Evolutionary conservation across 768 basidiomycete species (phyloP), one percentile per base, ranked within the genome.

Genomic region (Mycena epipterygia): DNA sequence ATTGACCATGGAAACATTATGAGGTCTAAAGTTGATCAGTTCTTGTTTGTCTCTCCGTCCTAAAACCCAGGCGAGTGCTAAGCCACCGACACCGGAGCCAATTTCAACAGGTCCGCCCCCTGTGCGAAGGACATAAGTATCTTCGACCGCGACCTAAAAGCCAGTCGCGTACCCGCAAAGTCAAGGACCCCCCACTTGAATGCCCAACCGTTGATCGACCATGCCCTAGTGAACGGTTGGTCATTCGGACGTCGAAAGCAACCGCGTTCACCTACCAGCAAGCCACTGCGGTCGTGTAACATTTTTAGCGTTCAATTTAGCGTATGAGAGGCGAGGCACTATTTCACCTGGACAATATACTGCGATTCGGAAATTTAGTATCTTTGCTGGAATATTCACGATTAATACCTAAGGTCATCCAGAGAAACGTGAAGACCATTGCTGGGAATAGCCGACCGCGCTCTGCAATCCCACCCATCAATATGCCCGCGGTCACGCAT

Each of bases 61-160:
- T 68, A 98, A 89, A 68, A 95, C 91, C 89, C 95, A 90, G 16
- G 95, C 89, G 80, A 91, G 95, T 1, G 95, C 95, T 64, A 98
- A 88, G 3, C 95, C 93, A 29, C 91, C 91, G 33, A 95, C 88
- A 25, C 96, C 96, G 70, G 91, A 93, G 55, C 91, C 92, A 67
- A 96, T 95, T 79, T 96, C 94, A 73, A 96, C 95, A 17, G 95
- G 95, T 13, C 93, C 93, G 21, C 95, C 95, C 49, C 93, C 93
- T 93, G 71, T 37, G 51, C 59, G 52, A 60, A 30, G 37, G 37
- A 14, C 35, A 64, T 44, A 51, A 63, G 3, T 8, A 41, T 8
- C 6, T 4, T 27, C 13, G 37, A 8, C 16, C 17, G 4, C 3
- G 16, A 64, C 61, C 52, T 44, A 27, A 25, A 27, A 8, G 12